phyloP scores from a whole-genome alignment of 306 rosid species.

The Medicago lupulina region DNA sequence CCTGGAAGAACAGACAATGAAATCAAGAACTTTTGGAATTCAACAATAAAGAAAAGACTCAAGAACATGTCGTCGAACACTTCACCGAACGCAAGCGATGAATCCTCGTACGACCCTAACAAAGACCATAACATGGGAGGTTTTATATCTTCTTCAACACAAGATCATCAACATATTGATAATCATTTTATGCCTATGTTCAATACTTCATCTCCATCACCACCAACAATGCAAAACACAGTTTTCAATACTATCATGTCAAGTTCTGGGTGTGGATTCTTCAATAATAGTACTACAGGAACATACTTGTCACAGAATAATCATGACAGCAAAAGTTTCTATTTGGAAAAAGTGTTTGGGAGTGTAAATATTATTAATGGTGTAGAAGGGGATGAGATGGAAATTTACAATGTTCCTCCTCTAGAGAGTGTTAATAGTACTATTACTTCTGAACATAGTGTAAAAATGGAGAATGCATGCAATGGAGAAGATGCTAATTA shows the following conservation, averaged over 20 bases:
- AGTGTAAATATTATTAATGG: slow-evolving; percentile 44
- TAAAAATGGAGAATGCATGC: slow-evolving; percentile 52
- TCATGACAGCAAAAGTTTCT: slow-evolving; percentile 35
- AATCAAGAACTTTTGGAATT: slow-evolving; percentile 98
- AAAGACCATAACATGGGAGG: slow-evolving; percentile 49
- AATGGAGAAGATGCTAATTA: slow-evolving; percentile 29
- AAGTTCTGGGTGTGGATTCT: slow-evolving; percentile 41
- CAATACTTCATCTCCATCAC: slow-evolving; percentile 45
- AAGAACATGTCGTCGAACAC: slow-evolving; percentile 64
- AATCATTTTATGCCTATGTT: slow-evolving; percentile 50
- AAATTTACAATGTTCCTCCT: slow-evolving; percentile 61
- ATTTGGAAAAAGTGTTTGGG: slow-evolving; percentile 51
- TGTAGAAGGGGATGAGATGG: slow-evolving; percentile 57
- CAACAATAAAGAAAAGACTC: slow-evolving; percentile 90
- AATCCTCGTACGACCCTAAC: slow-evolving; percentile 58
- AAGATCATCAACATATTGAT: slow-evolving; percentile 46
- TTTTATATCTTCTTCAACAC: slow-evolving; percentile 29
- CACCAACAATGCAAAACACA: slow-evolving; percentile 47
- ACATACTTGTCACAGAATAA: slow-evolving; percentile 50
- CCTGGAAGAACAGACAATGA: slow-evolving; percentile 97
- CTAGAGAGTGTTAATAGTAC: slow-evolving; percentile 59
- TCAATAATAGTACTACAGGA: slow-evolving; percentile 38
- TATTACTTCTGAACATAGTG: slow-evolving; percentile 41
- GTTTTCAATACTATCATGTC: slow-evolving; percentile 57
- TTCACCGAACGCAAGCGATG: slow-evolving; percentile 70